These are phyloP conservation scores for Aspergillus felis DNA, from an alignment of 2,329 filamentous ascomycete species.

Conservation along the genomic window DNA sequence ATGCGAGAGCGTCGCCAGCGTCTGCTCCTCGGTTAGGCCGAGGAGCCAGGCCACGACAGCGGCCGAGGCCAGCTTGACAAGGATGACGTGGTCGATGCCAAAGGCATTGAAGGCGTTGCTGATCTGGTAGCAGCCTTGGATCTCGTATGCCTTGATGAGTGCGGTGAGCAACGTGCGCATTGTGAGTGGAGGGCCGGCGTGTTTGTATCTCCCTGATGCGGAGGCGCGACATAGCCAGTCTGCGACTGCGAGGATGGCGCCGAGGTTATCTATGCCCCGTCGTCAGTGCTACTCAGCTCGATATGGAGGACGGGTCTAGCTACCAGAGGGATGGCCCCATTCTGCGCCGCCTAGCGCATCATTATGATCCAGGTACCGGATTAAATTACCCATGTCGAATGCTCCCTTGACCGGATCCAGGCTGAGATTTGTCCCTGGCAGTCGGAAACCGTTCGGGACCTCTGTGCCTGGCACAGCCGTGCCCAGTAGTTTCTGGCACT, in stretches of 20 bases:
- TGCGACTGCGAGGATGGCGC: slow-evolving; percentile 32
- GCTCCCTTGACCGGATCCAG: slow-evolving; percentile 39
- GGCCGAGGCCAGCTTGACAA: slow-evolving; percentile 41
- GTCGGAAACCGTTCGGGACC: slow-evolving; percentile 29
- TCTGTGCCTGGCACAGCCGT: slow-evolving; percentile 12
- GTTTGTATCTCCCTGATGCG: background rate
- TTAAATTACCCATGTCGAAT: slow-evolving; percentile 37
- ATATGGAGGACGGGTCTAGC: background rate
- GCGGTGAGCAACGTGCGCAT: slow-evolving; percentile 30
- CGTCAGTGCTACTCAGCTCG: background rate
- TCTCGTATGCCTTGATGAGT: slow-evolving; percentile 42
- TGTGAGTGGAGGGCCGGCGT: slow-evolving; percentile 24
- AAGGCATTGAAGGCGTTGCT: slow-evolving; percentile 36
- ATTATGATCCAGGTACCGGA: slow-evolving; percentile 43
- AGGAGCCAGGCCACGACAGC: slow-evolving; percentile 38
- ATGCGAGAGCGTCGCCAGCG: slow-evolving; percentile 35
- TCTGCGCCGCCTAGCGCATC: slow-evolving; percentile 40
- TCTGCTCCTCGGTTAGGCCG: slow-evolving; percentile 30
- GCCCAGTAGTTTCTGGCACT: slow-evolving; percentile 16
- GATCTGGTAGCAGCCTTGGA: slow-evolving; percentile 39
- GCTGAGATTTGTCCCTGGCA: slow-evolving; percentile 36
- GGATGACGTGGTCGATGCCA: slow-evolving; percentile 42
- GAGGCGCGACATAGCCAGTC: slow-evolving; percentile 28
- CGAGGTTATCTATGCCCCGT: slow-evolving; percentile 36
- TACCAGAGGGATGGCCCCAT: slow-evolving; percentile 42